These are phyloP conservation scores for Boletus albobrunnescens DNA, from an alignment of 1,284 basidiomycete genomes.

Conservation along the genomic window DNA sequence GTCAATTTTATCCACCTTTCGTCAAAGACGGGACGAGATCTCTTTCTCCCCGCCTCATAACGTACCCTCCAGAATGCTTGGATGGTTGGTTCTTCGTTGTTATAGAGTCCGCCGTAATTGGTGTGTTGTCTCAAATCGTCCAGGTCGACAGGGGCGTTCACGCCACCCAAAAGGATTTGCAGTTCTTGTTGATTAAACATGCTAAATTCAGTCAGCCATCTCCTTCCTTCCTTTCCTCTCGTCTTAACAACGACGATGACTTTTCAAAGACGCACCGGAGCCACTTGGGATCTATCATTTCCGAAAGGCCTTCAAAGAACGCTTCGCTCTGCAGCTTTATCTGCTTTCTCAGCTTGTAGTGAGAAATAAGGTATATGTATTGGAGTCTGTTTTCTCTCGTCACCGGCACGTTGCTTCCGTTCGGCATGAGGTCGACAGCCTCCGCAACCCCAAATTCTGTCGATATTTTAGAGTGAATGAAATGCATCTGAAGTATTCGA, in stretches of 20 bases:
- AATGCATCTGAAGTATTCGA: not conserved
- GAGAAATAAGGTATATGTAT: constrained; percentile 88
- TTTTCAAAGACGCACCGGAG: constrained; percentile 51
- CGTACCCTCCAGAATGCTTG: constrained; percentile 71
- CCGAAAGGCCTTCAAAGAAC: constrained; percentile 82
- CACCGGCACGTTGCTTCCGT: constrained; percentile 83
- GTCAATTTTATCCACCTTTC: constrained; percentile 2
- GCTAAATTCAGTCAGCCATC: constrained; percentile 36
- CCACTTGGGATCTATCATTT: constrained; percentile 89
- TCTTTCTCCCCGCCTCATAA: not conserved
- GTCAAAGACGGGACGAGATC: not conserved
- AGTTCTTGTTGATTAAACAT: constrained; percentile 96
- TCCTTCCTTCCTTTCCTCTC: not conserved
- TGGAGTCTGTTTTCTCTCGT: constrained; percentile 86
- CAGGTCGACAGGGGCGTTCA: constrained; percentile 78
- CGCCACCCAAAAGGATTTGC: constrained; percentile 81
- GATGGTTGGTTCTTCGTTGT: constrained; percentile 68
- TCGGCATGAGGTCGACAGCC: constrained; percentile 77
- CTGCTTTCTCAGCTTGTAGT: constrained; percentile 86
- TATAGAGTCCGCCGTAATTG: constrained; percentile 74
- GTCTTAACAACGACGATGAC: not conserved
- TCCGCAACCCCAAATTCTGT: constrained; percentile 84
- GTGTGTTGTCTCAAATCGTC: constrained; percentile 75
- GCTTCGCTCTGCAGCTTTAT: constrained; percentile 84
- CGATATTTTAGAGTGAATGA: not conserved